phyloP scores from a whole-genome alignment of 768 basidiomycete species.

The Pleurotus platypus region DNA sequence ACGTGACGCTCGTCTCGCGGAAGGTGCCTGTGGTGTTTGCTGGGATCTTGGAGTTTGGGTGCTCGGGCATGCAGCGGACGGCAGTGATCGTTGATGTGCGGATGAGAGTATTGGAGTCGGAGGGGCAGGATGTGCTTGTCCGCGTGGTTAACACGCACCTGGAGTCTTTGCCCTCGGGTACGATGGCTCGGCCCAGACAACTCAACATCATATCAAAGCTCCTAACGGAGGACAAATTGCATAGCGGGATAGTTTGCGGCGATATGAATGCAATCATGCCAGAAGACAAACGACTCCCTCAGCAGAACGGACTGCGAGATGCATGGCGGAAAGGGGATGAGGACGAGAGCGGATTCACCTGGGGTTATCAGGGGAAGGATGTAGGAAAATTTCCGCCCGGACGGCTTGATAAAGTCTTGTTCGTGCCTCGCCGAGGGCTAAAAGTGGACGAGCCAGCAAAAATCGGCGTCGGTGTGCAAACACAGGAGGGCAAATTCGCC shows the following conservation, averaged over 20 bases:
- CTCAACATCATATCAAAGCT: slow-evolving; percentile 47
- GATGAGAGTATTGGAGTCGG: slow-evolving; percentile 32
- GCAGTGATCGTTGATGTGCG: slow-evolving; percentile 58
- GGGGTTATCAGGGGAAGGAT: slow-evolving; percentile 61
- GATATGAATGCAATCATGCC: slow-evolving; percentile 68
- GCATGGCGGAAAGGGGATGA: slow-evolving; percentile 49
- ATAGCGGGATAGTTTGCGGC: slow-evolving; percentile 63
- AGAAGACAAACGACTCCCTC: slow-evolving; percentile 39
- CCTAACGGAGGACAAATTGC: slow-evolving; percentile 41
- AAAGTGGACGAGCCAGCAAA: slow-evolving; percentile 49
- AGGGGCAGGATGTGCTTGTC: slow-evolving; percentile 34
- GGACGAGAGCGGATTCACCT: slow-evolving; percentile 52
- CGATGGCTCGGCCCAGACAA: slow-evolving; percentile 42
- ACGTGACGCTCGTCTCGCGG: slow-evolving; percentile 64
- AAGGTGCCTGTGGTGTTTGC: slow-evolving; percentile 46
- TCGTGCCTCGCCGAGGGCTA: slow-evolving; percentile 43
- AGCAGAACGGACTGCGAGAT: slow-evolving; percentile 49
- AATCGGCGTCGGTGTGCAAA: slow-evolving; percentile 55
- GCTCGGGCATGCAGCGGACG: slow-evolving; percentile 47
- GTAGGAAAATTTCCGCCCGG: slow-evolving; percentile 40
- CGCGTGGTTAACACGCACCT: slow-evolving; percentile 73
- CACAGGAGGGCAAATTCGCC: slow-evolving; percentile 30
- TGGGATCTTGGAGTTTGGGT: slow-evolving; percentile 49
- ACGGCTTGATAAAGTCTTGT: slow-evolving; percentile 67
- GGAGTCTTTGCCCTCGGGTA: slow-evolving; percentile 56